Evolutionary conservation across 805 yeast species (phyloP).

Genomic region (Peterozyma xylosa): DNA sequence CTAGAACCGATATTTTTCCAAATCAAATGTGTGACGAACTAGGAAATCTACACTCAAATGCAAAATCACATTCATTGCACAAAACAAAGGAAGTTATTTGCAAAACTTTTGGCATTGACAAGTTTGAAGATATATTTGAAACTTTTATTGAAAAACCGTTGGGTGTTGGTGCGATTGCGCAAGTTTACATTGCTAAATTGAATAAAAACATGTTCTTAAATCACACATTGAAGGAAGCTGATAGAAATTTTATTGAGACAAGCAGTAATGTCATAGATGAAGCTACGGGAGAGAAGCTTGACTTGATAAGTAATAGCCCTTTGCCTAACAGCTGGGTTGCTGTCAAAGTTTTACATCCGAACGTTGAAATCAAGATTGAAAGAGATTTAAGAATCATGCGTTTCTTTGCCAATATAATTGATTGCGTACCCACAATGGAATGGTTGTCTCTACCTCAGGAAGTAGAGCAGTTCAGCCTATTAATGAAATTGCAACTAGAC

Average conservation of each 20-base stretch:
- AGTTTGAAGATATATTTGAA: constrained; percentile 71
- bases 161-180: constrained; percentile 99
- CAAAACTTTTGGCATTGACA: constrained; percentile 44
- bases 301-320: constrained; percentile 25
- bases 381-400: constrained; percentile 83
- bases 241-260: constrained; percentile 21
- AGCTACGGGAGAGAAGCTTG: constrained; percentile 9
- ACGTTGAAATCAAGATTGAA: constrained; percentile 60
- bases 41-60: constrained; percentile 74
- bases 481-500: constrained; percentile 88
- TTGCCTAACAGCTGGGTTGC: constrained; percentile 61
- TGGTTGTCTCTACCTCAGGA: constrained; percentile 96
- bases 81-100: constrained; percentile 54
- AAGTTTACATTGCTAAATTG: constrained; percentile 75
- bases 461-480: constrained; percentile 75
- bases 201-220: constrained; percentile 28
- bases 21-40: constrained; percentile 69
- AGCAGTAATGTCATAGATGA: constrained; percentile 8
- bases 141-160: constrained; percentile 69
- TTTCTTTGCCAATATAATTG: constrained; percentile 65
- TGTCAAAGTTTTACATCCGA: constrained; percentile 88
- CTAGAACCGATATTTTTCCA: constrained; percentile 90
- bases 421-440: constrained; percentile 87
- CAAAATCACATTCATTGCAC: constrained; percentile 59
- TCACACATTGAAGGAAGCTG: constrained; percentile 9